These are phyloP conservation scores for Saururus chinensis DNA, from an alignment of 164 flowering plant species.

Conservation along the genomic window DNA sequence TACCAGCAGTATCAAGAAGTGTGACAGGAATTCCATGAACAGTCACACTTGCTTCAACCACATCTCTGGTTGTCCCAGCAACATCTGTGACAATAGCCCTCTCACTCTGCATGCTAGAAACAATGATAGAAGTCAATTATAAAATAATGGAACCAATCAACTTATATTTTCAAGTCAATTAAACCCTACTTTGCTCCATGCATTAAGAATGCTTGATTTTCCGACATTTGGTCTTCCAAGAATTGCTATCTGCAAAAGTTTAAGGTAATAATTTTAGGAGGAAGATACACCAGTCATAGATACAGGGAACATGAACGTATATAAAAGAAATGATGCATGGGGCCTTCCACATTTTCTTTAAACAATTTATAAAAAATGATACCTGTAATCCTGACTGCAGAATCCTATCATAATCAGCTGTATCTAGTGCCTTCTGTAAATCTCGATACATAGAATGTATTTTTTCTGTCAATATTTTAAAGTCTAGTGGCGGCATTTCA, in stretches of 20 bases:
- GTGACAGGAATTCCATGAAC: slow-evolving; percentile 81
- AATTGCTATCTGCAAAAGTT: slow-evolving; percentile 70
- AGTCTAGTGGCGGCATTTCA: slow-evolving; percentile 89
- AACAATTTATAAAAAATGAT: background rate
- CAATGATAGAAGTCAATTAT: too few species aligned
- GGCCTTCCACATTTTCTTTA: too few species aligned
- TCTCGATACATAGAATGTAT: slow-evolving; percentile 51
- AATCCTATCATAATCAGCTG: slow-evolving; percentile 82
- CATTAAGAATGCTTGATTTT: slow-evolving; percentile 95
- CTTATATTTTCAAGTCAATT: background rate
- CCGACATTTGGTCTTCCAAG: slow-evolving; percentile 99
- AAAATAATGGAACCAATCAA: background rate
- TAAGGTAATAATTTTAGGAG: background rate
- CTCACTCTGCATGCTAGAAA: slow-evolving; percentile 90
- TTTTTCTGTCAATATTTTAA: slow-evolving; percentile 27
- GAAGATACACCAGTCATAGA: background rate
- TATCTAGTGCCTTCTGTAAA: slow-evolving; percentile 70
- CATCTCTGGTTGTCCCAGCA: slow-evolving; percentile 96
- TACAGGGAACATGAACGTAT: background rate
- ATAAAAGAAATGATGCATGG: background rate
- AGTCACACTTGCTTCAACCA: slow-evolving; percentile 73
- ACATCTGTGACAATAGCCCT: slow-evolving; percentile 94
- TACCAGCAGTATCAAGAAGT: slow-evolving; percentile 97
- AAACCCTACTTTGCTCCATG: slow-evolving; percentile 92
- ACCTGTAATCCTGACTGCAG: slow-evolving; percentile 94